Evolutionary conservation across 169 alveolate species (phyloP).

Genomic region (Cryptosporidium andersoni): DNA sequence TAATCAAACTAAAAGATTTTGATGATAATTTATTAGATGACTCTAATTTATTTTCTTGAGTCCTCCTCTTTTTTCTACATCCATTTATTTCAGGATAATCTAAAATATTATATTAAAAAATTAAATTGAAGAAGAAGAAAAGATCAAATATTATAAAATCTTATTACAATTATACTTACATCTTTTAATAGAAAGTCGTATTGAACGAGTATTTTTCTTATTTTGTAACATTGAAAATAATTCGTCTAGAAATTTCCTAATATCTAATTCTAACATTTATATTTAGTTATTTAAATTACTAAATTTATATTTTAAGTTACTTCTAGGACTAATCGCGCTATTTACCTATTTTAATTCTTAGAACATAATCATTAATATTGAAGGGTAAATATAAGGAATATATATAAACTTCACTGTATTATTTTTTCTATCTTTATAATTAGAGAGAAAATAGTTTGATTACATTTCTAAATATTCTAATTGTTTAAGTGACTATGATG

Average conservation of each 20-base stretch:
- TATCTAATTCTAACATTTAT: constrained; percentile 48
- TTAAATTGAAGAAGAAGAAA: not conserved
- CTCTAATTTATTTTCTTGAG: not conserved
- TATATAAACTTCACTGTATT: no score
- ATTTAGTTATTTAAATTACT: not conserved
- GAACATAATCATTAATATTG: no score
- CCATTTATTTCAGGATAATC: constrained; percentile 59
- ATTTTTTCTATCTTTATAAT: no score
- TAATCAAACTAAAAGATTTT: constrained; percentile 9
- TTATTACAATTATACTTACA: constrained; percentile 18
- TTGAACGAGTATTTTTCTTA: constrained; percentile 9
- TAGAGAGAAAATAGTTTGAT: no score
- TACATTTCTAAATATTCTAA: no score
- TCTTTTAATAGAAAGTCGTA: constrained; percentile 45
- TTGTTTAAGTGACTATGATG: no score
- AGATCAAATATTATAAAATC: not conserved
- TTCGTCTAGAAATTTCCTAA: constrained; percentile 24
- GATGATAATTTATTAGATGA: not conserved
- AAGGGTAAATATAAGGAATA: no score
- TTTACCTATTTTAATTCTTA: no score
- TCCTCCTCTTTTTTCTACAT: constrained; percentile 22
- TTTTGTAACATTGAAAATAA: constrained; percentile 15
- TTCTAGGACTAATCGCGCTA: no score
- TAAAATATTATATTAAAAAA: not conserved
- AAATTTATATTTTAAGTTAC: no score